Base-by-base conservation (phyloP, 2,329 filamentous ascomycete species). In the Alternaria sp. region DNA sequence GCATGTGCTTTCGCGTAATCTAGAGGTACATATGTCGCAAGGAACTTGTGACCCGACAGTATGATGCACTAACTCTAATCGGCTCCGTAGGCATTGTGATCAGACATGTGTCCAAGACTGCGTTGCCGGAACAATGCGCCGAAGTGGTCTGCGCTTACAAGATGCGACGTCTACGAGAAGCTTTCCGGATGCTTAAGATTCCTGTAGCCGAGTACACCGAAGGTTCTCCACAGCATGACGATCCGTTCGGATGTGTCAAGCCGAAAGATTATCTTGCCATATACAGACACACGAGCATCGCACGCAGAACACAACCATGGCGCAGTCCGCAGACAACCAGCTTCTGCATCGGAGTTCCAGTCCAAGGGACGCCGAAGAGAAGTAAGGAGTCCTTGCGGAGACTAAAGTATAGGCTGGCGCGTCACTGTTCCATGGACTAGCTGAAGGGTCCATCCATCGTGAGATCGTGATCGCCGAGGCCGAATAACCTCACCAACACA, bases 361-460 rank as follows among this genome's bases (percentile, higher is more conserved):
- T 18, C 32, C 30, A 46, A 22, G 38, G 30, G 41, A 30, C 28
- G 24, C 8, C 18, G 41, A 28, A 32, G 44, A 20, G 26, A 20
- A 42, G 36, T 36, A 46, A 22, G 28, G 42, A 24, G 30, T 26
- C 39, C 46, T 47, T 60, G 47, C 32, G 42, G 44, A 18, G 36
- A 52, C 53, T 57, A 34, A 34, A 41, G 24, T 22, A 32, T 30
- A 30, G 49, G 39, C n/a, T 51, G 57, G 54, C 43, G 52, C 57
- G 49, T 49, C 52, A 46, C 43, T 53, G 24, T 39, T 8, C 43
- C 34, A 24, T 16, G 22, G 48, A 34, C 41, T 53, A 51, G 43
- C 57, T 18, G 42, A 59, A 59, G 52, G 54, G 52, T 41, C 60
- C 44, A 56, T 51, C 60, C 49, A 56, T 54, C 42, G 24, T 48